Conservation (phyloP, 2,329 filamentous ascomycete species). For the Pseudocercospora vitis region DNA sequence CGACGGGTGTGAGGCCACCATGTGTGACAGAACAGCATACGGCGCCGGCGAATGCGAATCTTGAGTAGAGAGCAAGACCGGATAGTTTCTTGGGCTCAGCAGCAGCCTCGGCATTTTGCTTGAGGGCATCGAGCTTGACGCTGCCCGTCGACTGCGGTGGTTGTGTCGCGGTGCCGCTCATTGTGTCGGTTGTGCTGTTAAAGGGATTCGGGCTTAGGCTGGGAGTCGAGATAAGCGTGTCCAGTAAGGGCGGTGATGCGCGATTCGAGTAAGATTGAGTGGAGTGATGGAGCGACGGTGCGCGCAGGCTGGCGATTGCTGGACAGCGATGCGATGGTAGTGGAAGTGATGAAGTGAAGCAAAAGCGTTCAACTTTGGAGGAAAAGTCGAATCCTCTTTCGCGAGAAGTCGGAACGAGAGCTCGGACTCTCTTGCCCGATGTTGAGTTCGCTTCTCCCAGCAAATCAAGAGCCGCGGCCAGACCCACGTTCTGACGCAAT, state of each 20-base stretch:
- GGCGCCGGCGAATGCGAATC: slow-evolving; percentile 95
- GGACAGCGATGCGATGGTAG: slow-evolving; percentile 1
- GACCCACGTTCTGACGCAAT: slow-evolving; percentile 5
- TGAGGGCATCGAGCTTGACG: slow-evolving; percentile 54
- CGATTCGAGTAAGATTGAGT: slow-evolving; percentile 8
- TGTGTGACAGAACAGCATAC: slow-evolving; percentile 98
- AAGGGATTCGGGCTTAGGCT: slow-evolving; percentile 7
- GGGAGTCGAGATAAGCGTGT: slow-evolving; percentile 10
- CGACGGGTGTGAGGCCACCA: slow-evolving; percentile 93
- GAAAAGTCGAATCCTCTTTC: neutral
- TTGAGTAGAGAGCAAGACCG: slow-evolving; percentile 78
- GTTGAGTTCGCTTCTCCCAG: neutral
- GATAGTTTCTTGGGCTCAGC: slow-evolving; percentile 55
- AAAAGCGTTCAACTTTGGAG: neutral
- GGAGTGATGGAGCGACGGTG: slow-evolving; percentile 8
- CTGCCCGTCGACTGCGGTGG: slow-evolving; percentile 53
- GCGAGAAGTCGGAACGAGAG: slow-evolving; percentile 3
- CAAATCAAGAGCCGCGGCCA: neutral
- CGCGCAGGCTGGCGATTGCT: neutral
- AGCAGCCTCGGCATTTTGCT: slow-evolving; percentile 48
- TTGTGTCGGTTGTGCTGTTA: slow-evolving; percentile 28
- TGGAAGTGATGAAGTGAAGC: neutral
- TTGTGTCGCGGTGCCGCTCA: slow-evolving; percentile 40
- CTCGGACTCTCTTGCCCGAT: neutral
- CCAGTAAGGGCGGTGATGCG: slow-evolving; percentile 4